Evolutionary conservation across 768 basidiomycete genomes (phyloP).

Genomic region (Paxillus involutus): DNA sequence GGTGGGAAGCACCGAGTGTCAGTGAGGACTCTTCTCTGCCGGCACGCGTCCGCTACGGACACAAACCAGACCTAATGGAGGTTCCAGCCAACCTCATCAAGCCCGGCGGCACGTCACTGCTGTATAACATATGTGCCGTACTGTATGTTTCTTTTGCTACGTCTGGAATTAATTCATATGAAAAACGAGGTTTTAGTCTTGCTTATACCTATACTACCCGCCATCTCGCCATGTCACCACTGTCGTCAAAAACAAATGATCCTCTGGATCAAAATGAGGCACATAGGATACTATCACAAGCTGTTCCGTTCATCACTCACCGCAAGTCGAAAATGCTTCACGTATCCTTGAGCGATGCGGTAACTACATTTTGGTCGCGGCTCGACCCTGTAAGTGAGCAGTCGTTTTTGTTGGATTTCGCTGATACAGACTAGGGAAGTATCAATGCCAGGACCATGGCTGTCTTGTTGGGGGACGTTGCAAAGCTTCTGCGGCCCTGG

Average conservation of each 20-base stretch:
- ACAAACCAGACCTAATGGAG: constrained; percentile 42
- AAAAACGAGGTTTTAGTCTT: constrained; percentile 41
- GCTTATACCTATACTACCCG: constrained; percentile 70
- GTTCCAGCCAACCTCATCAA: constrained; percentile 48
- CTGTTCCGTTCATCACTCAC: constrained; percentile 66
- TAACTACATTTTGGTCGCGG: constrained; percentile 69
- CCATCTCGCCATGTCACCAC: constrained; percentile 56
- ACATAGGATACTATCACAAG: constrained; percentile 44
- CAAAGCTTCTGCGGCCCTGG: constrained; percentile 50
- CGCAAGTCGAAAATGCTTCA: constrained; percentile 57
- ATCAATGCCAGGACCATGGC: constrained; percentile 43
- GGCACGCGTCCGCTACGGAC: constrained; percentile 28
- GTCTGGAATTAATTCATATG: background rate
- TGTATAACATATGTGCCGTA: constrained; percentile 70
- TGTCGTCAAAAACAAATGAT: constrained; percentile 43
- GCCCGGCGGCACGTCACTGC: constrained; percentile 41
- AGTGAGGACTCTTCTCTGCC: background rate
- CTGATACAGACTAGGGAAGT: constrained; percentile 29
- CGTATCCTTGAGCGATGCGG: constrained; percentile 46
- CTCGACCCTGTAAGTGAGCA: constrained; percentile 39
- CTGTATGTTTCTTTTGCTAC: constrained; percentile 46
- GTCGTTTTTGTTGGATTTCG: background rate
- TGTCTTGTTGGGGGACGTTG: constrained; percentile 57
- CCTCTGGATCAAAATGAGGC: constrained; percentile 48
- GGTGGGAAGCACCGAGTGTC: constrained; percentile 60